Conservation (phyloP, 108 stramenopile genomes). For the Pseudonitzschia delicatissima region DNA sequence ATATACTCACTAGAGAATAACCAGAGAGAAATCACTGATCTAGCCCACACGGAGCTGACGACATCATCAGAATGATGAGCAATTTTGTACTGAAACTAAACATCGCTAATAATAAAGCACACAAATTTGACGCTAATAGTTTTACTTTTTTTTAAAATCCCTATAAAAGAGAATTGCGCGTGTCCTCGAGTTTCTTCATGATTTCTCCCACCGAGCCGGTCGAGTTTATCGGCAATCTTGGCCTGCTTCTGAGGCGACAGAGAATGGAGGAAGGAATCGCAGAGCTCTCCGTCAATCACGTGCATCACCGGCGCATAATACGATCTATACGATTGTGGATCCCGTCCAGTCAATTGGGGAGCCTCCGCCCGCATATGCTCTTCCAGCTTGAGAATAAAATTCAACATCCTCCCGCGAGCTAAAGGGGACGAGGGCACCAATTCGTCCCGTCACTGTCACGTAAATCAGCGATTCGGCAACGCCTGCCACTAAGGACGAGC, state of each 20-base stretch:
- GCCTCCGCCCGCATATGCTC: conserved; percentile 81
- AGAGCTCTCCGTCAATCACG: conserved; percentile 95
- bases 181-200: conserved; percentile 94
- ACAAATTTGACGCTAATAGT: neutral
- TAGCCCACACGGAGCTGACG: too few relatives aligned
- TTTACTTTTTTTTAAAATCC: neutral
- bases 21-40: too few relatives aligned
- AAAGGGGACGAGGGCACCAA: conserved; percentile 92
- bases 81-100: too few relatives aligned
- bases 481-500: conserved; percentile 87
- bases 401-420: conserved; percentile 92
- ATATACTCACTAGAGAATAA: too few relatives aligned
- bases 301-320: conserved; percentile 93
- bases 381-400: conserved; percentile 93
- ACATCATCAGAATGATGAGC: too few relatives aligned
- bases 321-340: conserved; percentile 92
- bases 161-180: conserved; percentile 66
- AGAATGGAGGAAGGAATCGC: conserved; percentile 75
- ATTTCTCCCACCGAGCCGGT: conserved; percentile 91
- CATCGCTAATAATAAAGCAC: too few relatives aligned
- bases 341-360: conserved; percentile 81
- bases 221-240: conserved; percentile 85
- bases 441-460: conserved; percentile 88
- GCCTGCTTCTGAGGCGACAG: conserved; percentile 78
- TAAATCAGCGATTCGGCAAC: conserved; percentile 90